A percentile compares a stretch with the other conserved stretches of the same genome.
Evolutionary conservation across 345 rosid species (phyloP).

Genomic region (Fremontodendron californicum): DNA sequence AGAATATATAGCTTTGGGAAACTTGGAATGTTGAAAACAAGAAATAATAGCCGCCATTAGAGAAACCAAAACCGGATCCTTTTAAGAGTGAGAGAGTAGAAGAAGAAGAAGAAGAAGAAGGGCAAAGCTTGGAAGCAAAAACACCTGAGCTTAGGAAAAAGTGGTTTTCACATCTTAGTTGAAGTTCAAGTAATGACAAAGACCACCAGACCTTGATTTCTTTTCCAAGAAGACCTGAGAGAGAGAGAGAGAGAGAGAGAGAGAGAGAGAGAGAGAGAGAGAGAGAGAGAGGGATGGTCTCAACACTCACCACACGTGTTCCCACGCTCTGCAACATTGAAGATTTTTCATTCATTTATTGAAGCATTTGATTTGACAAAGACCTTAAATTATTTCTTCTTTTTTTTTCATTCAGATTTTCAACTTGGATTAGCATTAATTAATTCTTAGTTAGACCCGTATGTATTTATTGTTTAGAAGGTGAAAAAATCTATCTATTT

Average conservation of each 20-base stretch:
- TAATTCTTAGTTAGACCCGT: no score
- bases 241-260: constrained; percentile 1
- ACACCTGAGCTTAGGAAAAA: neutral
- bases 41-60: neutral
- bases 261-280: constrained; percentile 8
- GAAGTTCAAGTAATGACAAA: constrained; percentile 21
- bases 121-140: neutral
- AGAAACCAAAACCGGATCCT: neutral
- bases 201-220: constrained; percentile 33
- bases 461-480: no score
- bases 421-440: neutral
- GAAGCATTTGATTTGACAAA: neutral
- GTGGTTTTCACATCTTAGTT: constrained; percentile 8
- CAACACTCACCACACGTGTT: constrained; percentile 22
- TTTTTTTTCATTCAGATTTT: neutral
- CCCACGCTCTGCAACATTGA: constrained; percentile 33
- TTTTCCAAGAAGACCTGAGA: constrained; percentile 40
- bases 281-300: neutral
- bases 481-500: neutral
- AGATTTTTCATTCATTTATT: neutral
- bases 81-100: neutral
- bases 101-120: constrained; percentile 5
- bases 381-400: neutral
- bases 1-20: neutral
- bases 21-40: neutral